These are phyloP conservation scores for Nothophoma quercina DNA, from an alignment of 2,329 filamentous ascomycete genomes.

Conservation along the genomic window DNA sequence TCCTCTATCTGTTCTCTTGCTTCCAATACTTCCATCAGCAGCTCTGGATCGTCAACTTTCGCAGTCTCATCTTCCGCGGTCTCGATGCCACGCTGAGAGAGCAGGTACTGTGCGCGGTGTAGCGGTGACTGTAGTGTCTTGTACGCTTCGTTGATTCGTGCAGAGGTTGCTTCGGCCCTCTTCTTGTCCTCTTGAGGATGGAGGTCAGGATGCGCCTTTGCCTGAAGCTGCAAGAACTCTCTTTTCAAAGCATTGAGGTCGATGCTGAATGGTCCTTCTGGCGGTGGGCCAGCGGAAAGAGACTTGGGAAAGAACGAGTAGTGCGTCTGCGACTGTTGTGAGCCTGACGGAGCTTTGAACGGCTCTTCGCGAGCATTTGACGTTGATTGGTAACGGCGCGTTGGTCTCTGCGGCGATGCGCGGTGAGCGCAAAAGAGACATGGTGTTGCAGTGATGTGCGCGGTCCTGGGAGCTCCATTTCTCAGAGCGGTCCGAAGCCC, in stretches of 20 bases:
- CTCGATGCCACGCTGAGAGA: constrained; percentile 75
- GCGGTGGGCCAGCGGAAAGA: constrained; percentile 79
- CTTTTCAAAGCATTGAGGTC: constrained; percentile 73
- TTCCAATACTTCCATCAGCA: constrained; percentile 83
- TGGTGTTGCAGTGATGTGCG: constrained; percentile 26
- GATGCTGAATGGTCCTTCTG: constrained; percentile 76
- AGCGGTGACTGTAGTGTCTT: constrained; percentile 82
- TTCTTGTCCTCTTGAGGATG: constrained; percentile 58
- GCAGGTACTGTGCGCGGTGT: constrained; percentile 84
- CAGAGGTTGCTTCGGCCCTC: constrained; percentile 77
- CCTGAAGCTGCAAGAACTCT: constrained; percentile 88
- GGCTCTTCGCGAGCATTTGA: constrained; percentile 25
- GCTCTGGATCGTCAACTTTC: constrained; percentile 71
- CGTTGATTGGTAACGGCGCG: constrained; percentile 38
- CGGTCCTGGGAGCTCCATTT: constrained; percentile 22
- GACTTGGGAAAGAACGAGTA: constrained; percentile 90
- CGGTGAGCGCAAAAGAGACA: constrained; percentile 37
- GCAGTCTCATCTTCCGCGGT: constrained; percentile 80
- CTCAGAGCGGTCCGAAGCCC: constrained; percentile 36
- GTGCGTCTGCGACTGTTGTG: constrained; percentile 61
- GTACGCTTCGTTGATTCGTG: constrained; percentile 91
- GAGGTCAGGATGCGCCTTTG: constrained; percentile 76
- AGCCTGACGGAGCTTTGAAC: constrained; percentile 19
- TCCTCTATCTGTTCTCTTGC: constrained; percentile 68
- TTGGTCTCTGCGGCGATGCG: constrained; percentile 12